Conservation (phyloP, 352 stramenopile genomes). For the Phytopythium mirpurense region DNA sequence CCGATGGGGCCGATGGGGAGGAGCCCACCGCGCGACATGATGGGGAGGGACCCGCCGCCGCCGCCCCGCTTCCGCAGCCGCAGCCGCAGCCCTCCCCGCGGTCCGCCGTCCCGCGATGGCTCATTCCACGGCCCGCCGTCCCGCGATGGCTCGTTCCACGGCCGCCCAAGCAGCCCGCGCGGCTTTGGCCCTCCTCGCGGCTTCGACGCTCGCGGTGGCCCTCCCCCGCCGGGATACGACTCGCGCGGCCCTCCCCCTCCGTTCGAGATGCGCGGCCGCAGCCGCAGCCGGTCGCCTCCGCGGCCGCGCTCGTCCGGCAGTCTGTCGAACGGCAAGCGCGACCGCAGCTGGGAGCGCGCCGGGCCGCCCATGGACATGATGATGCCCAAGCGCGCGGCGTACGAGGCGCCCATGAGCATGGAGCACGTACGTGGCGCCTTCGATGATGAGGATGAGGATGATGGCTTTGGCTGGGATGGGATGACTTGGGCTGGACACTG, state of each 20-base stretch:
- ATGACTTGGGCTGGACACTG: no score
- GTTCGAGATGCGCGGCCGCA: slow-evolving; percentile 24
- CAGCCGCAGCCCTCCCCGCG: slow-evolving; percentile 1
- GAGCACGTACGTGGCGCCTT: slow-evolving; percentile 1
- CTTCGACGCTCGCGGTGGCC: slow-evolving; percentile 16
- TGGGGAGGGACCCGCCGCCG: background rate
- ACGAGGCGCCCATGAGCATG: background rate
- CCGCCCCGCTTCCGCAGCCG: slow-evolving; percentile 1
- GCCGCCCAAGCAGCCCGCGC: slow-evolving; percentile 7
- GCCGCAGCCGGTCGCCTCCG: slow-evolving; percentile 26
- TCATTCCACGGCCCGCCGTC: background rate
- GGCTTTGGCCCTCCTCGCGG: slow-evolving; percentile 19
- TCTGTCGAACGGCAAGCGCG: slow-evolving; percentile 26
- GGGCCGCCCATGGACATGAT: slow-evolving; percentile 10
- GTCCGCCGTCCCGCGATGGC: background rate
- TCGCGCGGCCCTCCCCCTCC: slow-evolving; percentile 13
- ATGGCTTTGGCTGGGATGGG: no score
- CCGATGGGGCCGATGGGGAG: slow-evolving; percentile 6
- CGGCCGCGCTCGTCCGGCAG: slow-evolving; percentile 20
- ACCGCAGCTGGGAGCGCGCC: slow-evolving; percentile 35
- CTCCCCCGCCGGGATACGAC: slow-evolving; percentile 20
- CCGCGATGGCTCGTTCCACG: background rate
- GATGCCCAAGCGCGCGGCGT: slow-evolving; percentile 5
- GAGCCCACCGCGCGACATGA: slow-evolving; percentile 5
- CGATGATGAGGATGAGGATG: no score